Evolutionary conservation across 345 rosid species (phyloP).

Genomic region (Lepidium aucheri): DNA sequence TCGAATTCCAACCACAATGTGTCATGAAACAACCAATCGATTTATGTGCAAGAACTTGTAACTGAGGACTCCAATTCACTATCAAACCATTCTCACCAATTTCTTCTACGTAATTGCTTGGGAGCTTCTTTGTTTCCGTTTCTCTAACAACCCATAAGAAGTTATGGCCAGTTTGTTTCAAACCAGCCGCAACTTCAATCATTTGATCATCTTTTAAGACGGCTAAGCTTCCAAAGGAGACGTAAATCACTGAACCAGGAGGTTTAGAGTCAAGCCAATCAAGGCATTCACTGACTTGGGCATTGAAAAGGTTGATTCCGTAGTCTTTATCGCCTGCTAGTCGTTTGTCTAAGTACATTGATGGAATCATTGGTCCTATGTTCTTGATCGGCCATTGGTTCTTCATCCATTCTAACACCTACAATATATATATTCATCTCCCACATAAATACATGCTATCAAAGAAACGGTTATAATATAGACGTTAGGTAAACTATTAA

Average conservation of each 20-base stretch:
- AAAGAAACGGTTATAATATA: neutral
- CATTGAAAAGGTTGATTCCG: slow-evolving; percentile 43
- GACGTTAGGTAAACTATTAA: neutral
- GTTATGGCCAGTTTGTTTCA: slow-evolving; percentile 24
- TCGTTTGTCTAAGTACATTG: slow-evolving; percentile 43
- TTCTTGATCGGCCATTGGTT: slow-evolving; percentile 31
- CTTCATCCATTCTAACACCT: slow-evolving; percentile 44
- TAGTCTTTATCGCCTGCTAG: slow-evolving; percentile 38
- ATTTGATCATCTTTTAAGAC: slow-evolving; percentile 37
- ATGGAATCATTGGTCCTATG: slow-evolving; percentile 49
- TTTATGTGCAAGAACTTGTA: slow-evolving; percentile 41
- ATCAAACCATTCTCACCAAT: slow-evolving; percentile 31
- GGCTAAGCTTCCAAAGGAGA: slow-evolving; percentile 47
- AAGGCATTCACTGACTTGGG: slow-evolving; percentile 26
- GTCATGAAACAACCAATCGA: slow-evolving; percentile 46
- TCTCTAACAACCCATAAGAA: slow-evolving; percentile 61
- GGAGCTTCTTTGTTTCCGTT: slow-evolving; percentile 39
- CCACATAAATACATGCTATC: neutral
- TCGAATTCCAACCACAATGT: slow-evolving; percentile 63
- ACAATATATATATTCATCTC: neutral
- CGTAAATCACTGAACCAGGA: slow-evolving; percentile 35
- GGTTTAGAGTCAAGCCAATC: slow-evolving; percentile 48
- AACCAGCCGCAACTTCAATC: slow-evolving; percentile 38
- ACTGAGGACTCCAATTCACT: slow-evolving; percentile 46
- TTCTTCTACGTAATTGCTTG: slow-evolving; percentile 25